Percentiles rank a stretch among this genome's conserved stretches.
Evolutionary conservation across 306 rosid species (phyloP).

Genomic region (Coriaria nepalensis): DNA sequence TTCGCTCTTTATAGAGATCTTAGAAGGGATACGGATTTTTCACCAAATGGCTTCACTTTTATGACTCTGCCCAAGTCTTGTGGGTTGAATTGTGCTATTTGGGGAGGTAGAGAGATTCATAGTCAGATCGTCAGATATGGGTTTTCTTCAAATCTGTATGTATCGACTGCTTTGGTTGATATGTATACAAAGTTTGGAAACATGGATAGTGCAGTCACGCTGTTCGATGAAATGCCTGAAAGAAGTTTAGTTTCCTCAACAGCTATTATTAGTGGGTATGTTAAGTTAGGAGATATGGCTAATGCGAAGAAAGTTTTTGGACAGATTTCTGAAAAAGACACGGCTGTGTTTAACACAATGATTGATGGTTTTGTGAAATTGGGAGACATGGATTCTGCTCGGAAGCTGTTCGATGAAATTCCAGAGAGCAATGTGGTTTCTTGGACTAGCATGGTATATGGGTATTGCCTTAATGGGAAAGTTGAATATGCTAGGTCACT

Average conservation of each 20-base stretch:
- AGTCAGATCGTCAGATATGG: slow-evolving; percentile 32
- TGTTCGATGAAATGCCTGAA: slow-evolving; percentile 49
- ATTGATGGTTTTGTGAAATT: slow-evolving; percentile 52
- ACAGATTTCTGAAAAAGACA: slow-evolving; percentile 39
- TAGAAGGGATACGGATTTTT: slow-evolving; percentile 15
- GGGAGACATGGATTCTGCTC: slow-evolving; percentile 39
- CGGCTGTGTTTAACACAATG: slow-evolving; percentile 40
- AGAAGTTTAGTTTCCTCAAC: slow-evolving; percentile 53
- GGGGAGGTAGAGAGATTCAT: slow-evolving; percentile 38
- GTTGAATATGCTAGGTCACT: slow-evolving; percentile 34
- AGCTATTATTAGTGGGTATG: slow-evolving; percentile 48
- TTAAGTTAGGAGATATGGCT: slow-evolving; percentile 38
- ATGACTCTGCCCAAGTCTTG: slow-evolving; percentile 41
- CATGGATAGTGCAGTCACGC: slow-evolving; percentile 29
- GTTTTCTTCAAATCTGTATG: slow-evolving; percentile 36
- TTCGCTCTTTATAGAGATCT: slow-evolving; percentile 37
- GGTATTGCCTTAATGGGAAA: slow-evolving; percentile 39
- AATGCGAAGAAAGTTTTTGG: slow-evolving; percentile 49
- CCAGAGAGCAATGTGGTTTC: slow-evolving; percentile 38
- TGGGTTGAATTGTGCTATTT: slow-evolving; percentile 10
- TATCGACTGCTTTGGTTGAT: slow-evolving; percentile 44
- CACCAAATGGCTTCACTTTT: slow-evolving; percentile 33
- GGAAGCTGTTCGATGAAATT: slow-evolving; percentile 40
- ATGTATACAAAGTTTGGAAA: slow-evolving; percentile 44
- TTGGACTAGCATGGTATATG: slow-evolving; percentile 61